A percentile compares a stretch with the other conserved stretches of the same genome.
These are phyloP conservation scores for Volvox carteri DNA, from an alignment of 163 green algal species.

Conservation along the genomic window DNA sequence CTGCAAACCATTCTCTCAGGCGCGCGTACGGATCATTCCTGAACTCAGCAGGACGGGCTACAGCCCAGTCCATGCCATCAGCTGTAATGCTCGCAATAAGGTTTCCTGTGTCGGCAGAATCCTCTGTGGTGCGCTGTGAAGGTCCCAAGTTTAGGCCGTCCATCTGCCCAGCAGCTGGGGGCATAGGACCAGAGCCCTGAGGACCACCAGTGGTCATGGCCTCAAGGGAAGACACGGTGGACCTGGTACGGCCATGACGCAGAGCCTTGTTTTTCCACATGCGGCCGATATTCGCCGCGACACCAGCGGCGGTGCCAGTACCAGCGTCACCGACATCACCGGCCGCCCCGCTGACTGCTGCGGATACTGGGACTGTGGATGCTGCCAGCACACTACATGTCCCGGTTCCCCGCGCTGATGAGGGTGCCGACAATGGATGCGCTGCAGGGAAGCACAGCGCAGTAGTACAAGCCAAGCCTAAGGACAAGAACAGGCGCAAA, in stretches of 20 bases:
- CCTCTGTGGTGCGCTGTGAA: conserved; percentile 26
- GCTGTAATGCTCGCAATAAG: conserved; percentile 36
- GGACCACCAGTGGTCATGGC: background rate
- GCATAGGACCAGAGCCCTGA: background rate
- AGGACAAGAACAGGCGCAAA: no score
- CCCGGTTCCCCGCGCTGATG: background rate
- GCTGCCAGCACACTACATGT: background rate
- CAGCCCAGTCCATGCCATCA: conserved; percentile 7
- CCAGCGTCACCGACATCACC: background rate
- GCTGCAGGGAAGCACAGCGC: background rate
- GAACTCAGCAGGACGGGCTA: conserved; percentile 6
- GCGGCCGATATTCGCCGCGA: background rate
- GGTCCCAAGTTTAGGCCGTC: background rate
- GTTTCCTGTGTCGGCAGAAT: conserved; percentile 26
- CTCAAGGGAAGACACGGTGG: conserved; percentile 4
- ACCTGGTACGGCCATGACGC: background rate
- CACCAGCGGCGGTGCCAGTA: background rate
- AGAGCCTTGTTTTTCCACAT: conserved; percentile 45
- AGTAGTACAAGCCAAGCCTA: no score
- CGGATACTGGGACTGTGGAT: background rate
- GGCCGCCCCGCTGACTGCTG: background rate
- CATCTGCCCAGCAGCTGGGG: background rate
- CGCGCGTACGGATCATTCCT: conserved; percentile 25
- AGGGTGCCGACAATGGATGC: background rate
- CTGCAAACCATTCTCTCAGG: conserved; percentile 43